phyloP scores from a whole-genome alignment of 495 filamentous ascomycete genomes.

The Lophiotrema nucula region DNA sequence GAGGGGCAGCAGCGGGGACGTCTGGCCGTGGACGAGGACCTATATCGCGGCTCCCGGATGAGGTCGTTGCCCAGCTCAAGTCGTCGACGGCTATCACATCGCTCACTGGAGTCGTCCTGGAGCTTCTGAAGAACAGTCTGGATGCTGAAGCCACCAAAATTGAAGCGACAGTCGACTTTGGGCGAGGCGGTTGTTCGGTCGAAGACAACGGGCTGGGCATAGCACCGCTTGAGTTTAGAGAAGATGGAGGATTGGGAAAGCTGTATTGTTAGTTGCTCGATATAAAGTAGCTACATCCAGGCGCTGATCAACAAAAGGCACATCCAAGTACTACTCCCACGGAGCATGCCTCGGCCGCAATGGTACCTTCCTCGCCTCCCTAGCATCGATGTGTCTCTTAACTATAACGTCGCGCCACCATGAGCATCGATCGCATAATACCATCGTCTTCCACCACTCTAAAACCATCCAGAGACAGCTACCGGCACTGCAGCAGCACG shows the following conservation, averaged over 20 bases:
- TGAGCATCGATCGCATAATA: conserved; percentile 62
- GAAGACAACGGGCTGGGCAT: conserved; percentile 91
- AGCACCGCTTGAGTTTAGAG: conserved; percentile 63
- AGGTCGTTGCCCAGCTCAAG: conserved; percentile 81
- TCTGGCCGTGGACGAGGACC: background rate
- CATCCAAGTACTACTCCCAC: conserved; percentile 65
- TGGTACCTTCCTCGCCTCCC: conserved; percentile 74
- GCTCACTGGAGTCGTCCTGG: conserved; percentile 68
- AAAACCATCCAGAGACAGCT: conserved; percentile 64
- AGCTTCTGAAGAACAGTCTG: conserved; percentile 81
- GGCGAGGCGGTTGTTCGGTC: conserved; percentile 73
- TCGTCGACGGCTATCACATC: conserved; percentile 78
- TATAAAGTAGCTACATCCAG: background rate
- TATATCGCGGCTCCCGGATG: conserved; percentile 69
- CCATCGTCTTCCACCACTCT: conserved; percentile 68
- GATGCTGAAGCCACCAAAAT: conserved; percentile 76
- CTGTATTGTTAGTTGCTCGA: conserved; percentile 49
- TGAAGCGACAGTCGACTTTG: conserved; percentile 70
- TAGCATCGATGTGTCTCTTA: conserved; percentile 73
- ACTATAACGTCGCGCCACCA: conserved; percentile 75
- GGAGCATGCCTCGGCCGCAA: conserved; percentile 58
- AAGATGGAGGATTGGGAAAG: conserved; percentile 70
- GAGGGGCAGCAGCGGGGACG: background rate
- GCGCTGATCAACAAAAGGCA: conserved; percentile 51
- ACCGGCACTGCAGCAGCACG: conserved; percentile 63